phyloP scores from a whole-genome alignment of 2,329 filamentous ascomycete genomes.

The Neonectria punicea region DNA sequence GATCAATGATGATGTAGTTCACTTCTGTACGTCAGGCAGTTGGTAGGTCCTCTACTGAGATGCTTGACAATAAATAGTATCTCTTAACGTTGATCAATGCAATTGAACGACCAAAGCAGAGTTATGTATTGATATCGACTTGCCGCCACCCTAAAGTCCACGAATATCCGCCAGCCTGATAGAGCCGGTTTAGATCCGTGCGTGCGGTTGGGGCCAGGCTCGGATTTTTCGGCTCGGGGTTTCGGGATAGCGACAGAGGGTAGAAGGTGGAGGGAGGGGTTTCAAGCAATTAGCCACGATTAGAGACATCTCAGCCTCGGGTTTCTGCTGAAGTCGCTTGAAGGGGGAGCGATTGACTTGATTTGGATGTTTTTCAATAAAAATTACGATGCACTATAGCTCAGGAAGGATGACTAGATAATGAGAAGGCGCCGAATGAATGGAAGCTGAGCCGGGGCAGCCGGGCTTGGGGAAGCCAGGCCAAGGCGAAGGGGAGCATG shows the following conservation, averaged over 20 bases:
- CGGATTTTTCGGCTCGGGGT: constrained; percentile 39
- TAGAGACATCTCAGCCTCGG: background rate
- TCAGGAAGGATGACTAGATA: background rate
- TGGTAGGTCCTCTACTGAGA: background rate
- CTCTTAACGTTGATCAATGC: no score
- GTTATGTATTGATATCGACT: background rate
- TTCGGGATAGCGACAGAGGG: constrained; percentile 26
- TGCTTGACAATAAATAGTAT: background rate
- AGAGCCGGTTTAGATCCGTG: background rate
- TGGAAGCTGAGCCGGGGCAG: constrained; percentile 14
- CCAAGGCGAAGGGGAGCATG: background rate
- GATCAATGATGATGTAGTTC: background rate
- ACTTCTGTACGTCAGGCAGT: background rate
- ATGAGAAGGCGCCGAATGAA: background rate
- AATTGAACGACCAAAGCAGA: background rate
- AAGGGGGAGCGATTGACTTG: background rate
- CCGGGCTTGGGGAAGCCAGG: constrained; percentile 12
- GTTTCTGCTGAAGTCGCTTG: background rate
- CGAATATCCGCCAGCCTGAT: background rate
- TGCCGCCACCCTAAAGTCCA: background rate
- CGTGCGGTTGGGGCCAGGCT: constrained; percentile 8
- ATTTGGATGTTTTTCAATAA: background rate
- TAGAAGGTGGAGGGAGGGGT: background rate
- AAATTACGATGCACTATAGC: background rate
- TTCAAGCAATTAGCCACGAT: background rate